Conservation (phyloP, 345 rosid genomes). For the Isatis tinctoria region DNA sequence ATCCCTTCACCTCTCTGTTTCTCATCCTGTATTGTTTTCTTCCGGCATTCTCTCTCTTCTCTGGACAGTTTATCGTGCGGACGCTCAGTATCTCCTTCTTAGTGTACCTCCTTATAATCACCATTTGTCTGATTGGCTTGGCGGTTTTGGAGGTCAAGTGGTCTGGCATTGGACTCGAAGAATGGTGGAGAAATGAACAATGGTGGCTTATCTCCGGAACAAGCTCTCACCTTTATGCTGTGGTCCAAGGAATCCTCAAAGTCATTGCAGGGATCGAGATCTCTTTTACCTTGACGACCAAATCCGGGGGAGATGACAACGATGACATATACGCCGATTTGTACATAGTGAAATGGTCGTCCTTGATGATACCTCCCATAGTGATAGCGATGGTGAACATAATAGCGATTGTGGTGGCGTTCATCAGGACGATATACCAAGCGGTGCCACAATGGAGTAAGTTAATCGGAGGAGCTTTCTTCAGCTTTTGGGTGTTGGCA, state of each 20-base stretch:
- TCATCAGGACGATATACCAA: constrained; percentile 63
- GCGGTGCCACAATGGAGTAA: constrained; percentile 74
- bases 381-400: constrained; percentile 91
- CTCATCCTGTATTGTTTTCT: constrained; percentile 89
- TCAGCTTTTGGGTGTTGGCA: constrained; percentile 93
- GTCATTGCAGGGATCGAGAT: constrained; percentile 90
- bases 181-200: constrained; percentile 99
- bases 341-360: constrained; percentile 83
- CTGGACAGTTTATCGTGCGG: constrained; percentile 80
- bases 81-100: constrained; percentile 54
- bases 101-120: constrained; percentile 58
- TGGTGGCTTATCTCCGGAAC: constrained; percentile 93
- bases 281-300: constrained; percentile 85
- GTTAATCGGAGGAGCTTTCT: constrained; percentile 88
- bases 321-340: constrained; percentile 80
- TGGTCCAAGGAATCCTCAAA: constrained; percentile 77
- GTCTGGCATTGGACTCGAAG: constrained; percentile 77
- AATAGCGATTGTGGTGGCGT: constrained; percentile 63
- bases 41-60: constrained; percentile 90
- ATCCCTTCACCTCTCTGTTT: constrained; percentile 88
- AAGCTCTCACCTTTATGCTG: constrained; percentile 88
- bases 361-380: constrained; percentile 82
- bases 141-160: constrained; percentile 87
- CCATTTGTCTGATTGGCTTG: constrained; percentile 57
- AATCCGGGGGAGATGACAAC: constrained; percentile 64